Evolutionary conservation across 1,139 yeast species (phyloP).

Genomic region (Entelexis paramagnoliae): DNA sequence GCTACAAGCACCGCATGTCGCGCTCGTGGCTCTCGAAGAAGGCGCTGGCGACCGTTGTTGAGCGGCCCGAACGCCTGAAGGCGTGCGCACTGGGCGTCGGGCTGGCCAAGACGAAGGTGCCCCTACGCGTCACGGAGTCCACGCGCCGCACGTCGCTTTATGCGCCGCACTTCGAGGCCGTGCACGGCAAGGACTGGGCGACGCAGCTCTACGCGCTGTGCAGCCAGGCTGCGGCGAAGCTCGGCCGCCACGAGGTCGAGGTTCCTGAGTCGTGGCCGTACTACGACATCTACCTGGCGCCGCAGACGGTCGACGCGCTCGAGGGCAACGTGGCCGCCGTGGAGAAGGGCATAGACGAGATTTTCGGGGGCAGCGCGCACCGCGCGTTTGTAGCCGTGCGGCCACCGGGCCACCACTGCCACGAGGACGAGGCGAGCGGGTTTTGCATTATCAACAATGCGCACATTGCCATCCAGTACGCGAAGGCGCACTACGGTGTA

Average conservation of each 20-base stretch:
- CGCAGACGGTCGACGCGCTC: constrained; percentile 58
- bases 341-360: constrained; percentile 58
- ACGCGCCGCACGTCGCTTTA: constrained; percentile 41
- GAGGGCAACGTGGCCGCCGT: constrained; percentile 75
- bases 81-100: constrained; percentile 72
- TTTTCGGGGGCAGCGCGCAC: constrained; percentile 31
- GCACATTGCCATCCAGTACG: constrained; percentile 74
- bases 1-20: constrained; percentile 29
- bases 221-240: constrained; percentile 46
- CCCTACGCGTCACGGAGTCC: constrained; percentile 48
- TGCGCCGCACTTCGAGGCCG: constrained; percentile 50
- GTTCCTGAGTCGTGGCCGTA: constrained; percentile 77
- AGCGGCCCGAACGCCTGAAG: constrained; percentile 68
- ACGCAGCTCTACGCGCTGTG: constrained; percentile 50
- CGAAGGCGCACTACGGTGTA: constrained; percentile 50
- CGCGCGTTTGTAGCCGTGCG: constrained; percentile 62
- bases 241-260: constrained; percentile 50
- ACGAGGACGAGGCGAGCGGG: constrained; percentile 76
- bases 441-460: constrained; percentile 76
- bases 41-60: constrained; percentile 62
- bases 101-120: constrained; percentile 63
- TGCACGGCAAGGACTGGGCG: constrained; percentile 77
- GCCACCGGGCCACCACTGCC: constrained; percentile 91
- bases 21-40: constrained; percentile 67
- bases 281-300: constrained; percentile 69